These are phyloP conservation scores for Camellia granthamiana DNA, from an alignment of 148 eudicot species.

Conservation along the genomic window DNA sequence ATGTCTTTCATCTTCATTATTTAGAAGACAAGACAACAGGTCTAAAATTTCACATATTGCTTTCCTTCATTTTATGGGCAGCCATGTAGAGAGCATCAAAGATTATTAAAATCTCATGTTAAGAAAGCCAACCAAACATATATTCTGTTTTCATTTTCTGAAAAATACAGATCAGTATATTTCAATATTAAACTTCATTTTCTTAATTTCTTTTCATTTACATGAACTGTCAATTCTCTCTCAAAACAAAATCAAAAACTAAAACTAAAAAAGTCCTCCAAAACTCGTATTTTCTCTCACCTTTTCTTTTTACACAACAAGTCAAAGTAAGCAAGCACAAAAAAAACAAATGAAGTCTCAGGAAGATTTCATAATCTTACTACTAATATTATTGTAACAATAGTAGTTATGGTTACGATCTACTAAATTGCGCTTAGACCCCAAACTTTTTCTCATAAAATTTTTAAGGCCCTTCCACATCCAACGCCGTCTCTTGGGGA, in stretches of 20 bases:
- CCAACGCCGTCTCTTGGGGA: constrained; percentile 43
- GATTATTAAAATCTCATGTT: too few relatives aligned
- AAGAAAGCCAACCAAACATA: too few relatives aligned
- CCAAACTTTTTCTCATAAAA: constrained; percentile 39
- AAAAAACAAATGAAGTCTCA: background rate
- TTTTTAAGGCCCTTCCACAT: constrained; percentile 49
- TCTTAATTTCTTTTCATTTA: constrained; percentile 5
- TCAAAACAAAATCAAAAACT: too few relatives aligned
- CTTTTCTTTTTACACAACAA: background rate
- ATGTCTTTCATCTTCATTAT: too few relatives aligned
- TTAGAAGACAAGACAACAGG: too few relatives aligned
- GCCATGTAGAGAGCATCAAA: too few relatives aligned
- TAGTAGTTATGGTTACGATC: constrained; percentile 35
- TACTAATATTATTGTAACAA: constrained; percentile 16
- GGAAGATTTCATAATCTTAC: constrained; percentile 16
- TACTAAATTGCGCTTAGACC: constrained; percentile 26
- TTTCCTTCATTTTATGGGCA: too few relatives aligned
- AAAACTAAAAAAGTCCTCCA: background rate
- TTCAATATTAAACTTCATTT: too few relatives aligned
- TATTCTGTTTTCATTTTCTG: too few relatives aligned
- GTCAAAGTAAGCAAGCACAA: background rate
- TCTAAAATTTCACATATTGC: too few relatives aligned
- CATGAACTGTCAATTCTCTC: background rate
- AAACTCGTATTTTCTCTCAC: background rate
- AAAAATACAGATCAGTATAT: too few relatives aligned